A percentile compares a stretch with the other conserved stretches of the same genome.
Conservation (phyloP, 306 rosid species). For the Pyrus bretschneideri region DNA sequence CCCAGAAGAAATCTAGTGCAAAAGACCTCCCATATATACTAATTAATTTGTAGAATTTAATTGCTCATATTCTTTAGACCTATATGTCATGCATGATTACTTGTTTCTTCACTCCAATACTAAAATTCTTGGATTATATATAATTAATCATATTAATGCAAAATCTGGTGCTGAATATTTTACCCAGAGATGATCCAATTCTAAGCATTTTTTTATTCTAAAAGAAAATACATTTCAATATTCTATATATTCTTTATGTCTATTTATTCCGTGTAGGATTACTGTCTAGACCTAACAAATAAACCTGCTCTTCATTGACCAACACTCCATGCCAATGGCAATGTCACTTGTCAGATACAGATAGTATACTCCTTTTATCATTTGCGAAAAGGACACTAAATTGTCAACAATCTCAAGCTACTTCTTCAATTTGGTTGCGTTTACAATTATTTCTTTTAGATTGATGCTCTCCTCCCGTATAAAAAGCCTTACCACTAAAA, state of each 20-base stretch:
- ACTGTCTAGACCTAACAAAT: constrained; percentile 13
- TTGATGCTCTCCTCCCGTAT: not conserved
- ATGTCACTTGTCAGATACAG: not conserved
- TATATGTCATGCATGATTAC: not conserved
- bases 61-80: not conserved
- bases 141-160: not conserved
- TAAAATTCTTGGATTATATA: not conserved
- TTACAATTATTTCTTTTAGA: not conserved
- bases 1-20: not conserved
- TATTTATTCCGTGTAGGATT: not conserved
- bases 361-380: constrained; percentile 1
- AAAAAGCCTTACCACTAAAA: constrained; percentile 11
- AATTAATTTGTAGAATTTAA: not conserved
- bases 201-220: not conserved
- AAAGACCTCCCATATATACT: not conserved
- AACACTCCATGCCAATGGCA: not conserved
- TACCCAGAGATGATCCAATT: not conserved
- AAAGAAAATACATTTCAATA: not conserved
- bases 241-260: not conserved
- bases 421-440: not conserved
- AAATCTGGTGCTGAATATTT: not conserved
- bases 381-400: constrained; percentile 8
- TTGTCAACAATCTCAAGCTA: constrained; percentile 25
- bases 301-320: constrained; percentile 25
- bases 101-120: not conserved